Percentiles rank a stretch among this genome's conserved stretches.
phyloP scores from a whole-genome alignment of 2,329 filamentous ascomycete genomes.

The Stromatinia cepivora region DNA sequence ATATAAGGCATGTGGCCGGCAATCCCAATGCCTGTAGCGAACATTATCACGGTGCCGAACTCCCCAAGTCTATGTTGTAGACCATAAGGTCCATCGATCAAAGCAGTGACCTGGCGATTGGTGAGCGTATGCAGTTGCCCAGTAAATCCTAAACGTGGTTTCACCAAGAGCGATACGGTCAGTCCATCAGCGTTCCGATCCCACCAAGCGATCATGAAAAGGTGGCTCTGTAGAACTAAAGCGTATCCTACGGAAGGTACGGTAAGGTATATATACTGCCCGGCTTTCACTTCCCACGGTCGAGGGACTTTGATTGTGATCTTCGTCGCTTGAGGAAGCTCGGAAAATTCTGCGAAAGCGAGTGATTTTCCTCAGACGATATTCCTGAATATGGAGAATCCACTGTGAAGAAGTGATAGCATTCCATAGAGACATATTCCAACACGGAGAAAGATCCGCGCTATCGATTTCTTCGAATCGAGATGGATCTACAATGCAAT shows the following conservation, averaged over 20 bases:
- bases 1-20: conserved; percentile 23
- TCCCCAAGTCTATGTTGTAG: conserved; percentile 21
- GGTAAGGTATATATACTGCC: conserved; percentile 28
- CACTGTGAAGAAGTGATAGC: too few relatives aligned
- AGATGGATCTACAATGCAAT: too few relatives aligned
- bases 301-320: conserved; percentile 25
- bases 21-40: conserved; percentile 29
- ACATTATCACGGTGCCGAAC: conserved; percentile 30
- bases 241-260: conserved; percentile 29
- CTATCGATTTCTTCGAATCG: too few relatives aligned
- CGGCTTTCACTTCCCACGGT: conserved; percentile 27
- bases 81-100: conserved; percentile 28
- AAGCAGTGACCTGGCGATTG: conserved; percentile 16
- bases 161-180: conserved; percentile 41
- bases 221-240: conserved; percentile 36
- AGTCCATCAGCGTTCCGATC: conserved; percentile 25
- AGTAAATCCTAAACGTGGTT: conserved; percentile 29
- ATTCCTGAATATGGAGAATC: too few relatives aligned
- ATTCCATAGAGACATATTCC: too few relatives aligned
- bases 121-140: neutral
- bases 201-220: conserved; percentile 39
- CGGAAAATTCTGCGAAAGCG: too few relatives aligned
- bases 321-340: neutral
- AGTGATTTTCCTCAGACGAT: too few relatives aligned
- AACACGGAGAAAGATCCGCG: too few relatives aligned